Conservation (phyloP, 192 early-diverging fungal species). For the Oehlia diaphana region DNA sequence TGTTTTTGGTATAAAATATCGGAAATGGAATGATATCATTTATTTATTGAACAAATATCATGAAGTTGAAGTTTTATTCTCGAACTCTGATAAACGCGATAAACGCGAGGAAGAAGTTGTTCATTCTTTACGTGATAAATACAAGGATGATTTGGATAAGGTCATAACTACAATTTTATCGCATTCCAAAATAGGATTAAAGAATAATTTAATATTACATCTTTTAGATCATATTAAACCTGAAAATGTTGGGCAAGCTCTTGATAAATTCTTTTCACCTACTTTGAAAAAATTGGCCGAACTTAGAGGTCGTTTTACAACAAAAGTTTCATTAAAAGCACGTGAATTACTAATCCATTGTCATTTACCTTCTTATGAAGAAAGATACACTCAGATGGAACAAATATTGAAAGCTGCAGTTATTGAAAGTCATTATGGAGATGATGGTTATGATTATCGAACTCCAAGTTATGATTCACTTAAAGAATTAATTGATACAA, state of each 20-base stretch:
- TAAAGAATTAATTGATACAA: conserved; percentile 86
- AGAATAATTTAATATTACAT: conserved; percentile 75
- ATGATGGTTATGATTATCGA: conserved; percentile 64
- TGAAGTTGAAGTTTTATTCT: conserved; percentile 82
- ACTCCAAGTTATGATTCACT: conserved; percentile 76
- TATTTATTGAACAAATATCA: conserved; percentile 83
- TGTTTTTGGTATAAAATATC: conserved; percentile 69
- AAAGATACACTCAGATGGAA: conserved; percentile 82
- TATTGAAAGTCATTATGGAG: conserved; percentile 77
- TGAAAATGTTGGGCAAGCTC: conserved; percentile 56
- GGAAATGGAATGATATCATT: conserved; percentile 72
- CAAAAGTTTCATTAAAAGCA: conserved; percentile 92
- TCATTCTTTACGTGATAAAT: conserved; percentile 78
- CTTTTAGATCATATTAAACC: conserved; percentile 83
- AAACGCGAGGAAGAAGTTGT: conserved; percentile 84
- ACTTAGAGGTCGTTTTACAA: conserved; percentile 69
- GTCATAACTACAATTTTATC: conserved; percentile 75
- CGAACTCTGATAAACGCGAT: conserved; percentile 54
- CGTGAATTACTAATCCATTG: conserved; percentile 92
- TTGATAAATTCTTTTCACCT: conserved; percentile 73
- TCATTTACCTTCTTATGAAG: conserved; percentile 90
- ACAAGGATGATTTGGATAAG: conserved; percentile 77
- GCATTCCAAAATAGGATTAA: conserved; percentile 75
- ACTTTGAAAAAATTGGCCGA: conserved; percentile 79
- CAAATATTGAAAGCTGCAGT: conserved; percentile 76